Conservation (phyloP, 306 rosid genomes). For the Vicia sativa region DNA sequence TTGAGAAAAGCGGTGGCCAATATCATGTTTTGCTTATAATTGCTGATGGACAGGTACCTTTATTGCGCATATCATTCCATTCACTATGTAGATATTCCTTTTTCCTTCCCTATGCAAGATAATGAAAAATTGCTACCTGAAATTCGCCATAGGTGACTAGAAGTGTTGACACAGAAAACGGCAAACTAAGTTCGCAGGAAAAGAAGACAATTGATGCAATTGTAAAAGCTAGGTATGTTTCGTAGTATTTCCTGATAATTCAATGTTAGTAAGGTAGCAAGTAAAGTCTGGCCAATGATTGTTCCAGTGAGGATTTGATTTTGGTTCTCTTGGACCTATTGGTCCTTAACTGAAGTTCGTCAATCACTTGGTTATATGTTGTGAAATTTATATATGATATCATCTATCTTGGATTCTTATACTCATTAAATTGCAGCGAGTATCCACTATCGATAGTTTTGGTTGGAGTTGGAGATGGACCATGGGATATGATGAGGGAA, state of each 20-base stretch:
- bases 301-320: no score
- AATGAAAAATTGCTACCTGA: slow-evolving; percentile 12
- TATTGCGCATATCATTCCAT: slow-evolving; percentile 4
- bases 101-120: neutral
- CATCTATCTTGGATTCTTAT: slow-evolving; percentile 35
- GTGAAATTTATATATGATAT: neutral
- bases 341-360: no score
- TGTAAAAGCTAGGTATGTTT: slow-evolving; percentile 81
- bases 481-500: slow-evolving; percentile 92
- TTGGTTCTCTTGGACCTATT: no score
- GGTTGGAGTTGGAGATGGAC: slow-evolving; percentile 98
- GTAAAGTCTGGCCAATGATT: no score
- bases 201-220: slow-evolving; percentile 79
- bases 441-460: slow-evolving; percentile 80
- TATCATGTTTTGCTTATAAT: slow-evolving; percentile 90
- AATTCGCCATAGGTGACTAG: slow-evolving; percentile 70
- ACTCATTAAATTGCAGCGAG: slow-evolving; percentile 52
- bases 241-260: neutral
- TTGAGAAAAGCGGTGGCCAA: slow-evolving; percentile 87
- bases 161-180: slow-evolving; percentile 66
- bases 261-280: no score
- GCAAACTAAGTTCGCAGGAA: slow-evolving; percentile 78
- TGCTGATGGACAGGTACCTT: slow-evolving; percentile 90
- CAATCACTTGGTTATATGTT: no score
- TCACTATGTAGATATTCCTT: neutral